These are phyloP conservation scores for Trichosporon coremiiforme DNA, from an alignment of 1,284 basidiomycete species.

Conservation along the genomic window DNA sequence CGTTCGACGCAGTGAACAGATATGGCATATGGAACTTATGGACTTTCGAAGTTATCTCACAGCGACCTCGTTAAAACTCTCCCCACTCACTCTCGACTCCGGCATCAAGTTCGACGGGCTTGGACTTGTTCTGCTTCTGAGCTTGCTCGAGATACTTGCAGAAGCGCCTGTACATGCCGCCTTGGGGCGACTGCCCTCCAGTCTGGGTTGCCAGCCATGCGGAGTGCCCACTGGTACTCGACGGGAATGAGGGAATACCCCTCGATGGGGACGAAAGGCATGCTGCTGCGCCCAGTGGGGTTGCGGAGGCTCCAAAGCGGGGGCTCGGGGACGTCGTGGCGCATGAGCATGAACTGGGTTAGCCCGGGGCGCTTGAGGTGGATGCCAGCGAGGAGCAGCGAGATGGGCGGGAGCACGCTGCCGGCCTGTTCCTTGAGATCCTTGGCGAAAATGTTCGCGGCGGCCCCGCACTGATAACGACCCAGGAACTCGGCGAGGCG, in stretches of 20 bases:
- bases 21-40: neutral
- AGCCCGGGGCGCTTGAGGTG: conserved; percentile 51
- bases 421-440: neutral
- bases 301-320: neutral
- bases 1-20: neutral
- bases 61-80: neutral
- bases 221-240: neutral
- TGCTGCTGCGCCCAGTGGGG: neutral
- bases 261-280: neutral
- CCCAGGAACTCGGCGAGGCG: conserved; percentile 1
- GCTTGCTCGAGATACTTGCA: neutral
- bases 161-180: neutral
- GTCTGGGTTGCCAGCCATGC: neutral
- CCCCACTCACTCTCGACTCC: neutral
- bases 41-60: neutral
- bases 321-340: neutral
- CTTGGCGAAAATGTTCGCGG: neutral
- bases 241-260: neutral
- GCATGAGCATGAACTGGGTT: neutral
- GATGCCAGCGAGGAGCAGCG: neutral
- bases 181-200: neutral
- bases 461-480: neutral
- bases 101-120: neutral
- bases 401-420: neutral
- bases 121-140: neutral